Base-by-base conservation (phyloP, 2,329 filamentous ascomycete species). In the Fusarium brachygibbosum region DNA sequence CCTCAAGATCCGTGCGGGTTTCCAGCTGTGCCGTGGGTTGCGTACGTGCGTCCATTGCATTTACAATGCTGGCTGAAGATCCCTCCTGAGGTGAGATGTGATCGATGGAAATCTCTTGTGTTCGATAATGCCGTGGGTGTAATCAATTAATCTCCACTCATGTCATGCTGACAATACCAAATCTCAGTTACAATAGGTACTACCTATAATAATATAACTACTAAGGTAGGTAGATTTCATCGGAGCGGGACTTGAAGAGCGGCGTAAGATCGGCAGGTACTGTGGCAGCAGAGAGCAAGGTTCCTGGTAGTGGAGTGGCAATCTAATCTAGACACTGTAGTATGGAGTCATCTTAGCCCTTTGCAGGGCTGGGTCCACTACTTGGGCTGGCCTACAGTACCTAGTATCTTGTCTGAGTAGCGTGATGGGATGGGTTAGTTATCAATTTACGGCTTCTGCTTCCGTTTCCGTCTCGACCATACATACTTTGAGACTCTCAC, bases 51-150 rank as follows among this genome's bases (percentile, higher is more conserved):
- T 19, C 32, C 6, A 32, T 28, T 50, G 32, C 32, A 50, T 37
- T 50, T 25, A 58, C 42, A 53, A 69, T 66, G 66, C 66, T 63
- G 41, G 66, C 44, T 44, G 42, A 56, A 42, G 56, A 69, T 69
- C 61, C 28, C 31, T 21, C 13, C 34, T 31, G 38, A 64, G 40
- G 61, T 61, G 45, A 63, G 65, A 58, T 44, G 49, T 57, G 66
- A 57, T 48, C 35, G 49, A 66, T 66, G 46, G 23, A 14, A 59
- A 29, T 40, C 31, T 21, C 38, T 31, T 58, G 19, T 50, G 32
- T 49, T 34, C 34, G 21, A 28, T 16, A 41, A 21, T 29, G 19
- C 41, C 40, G 32, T 23, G 37, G 32, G 42, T 45, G 25, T 35
- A n/a, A 51, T 51, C 25, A 19, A 34, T 34, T 44, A 19, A n/a